Evolutionary conservation across 345 rosid species (phyloP).

Genomic region (Syzygium jambos): DNA sequence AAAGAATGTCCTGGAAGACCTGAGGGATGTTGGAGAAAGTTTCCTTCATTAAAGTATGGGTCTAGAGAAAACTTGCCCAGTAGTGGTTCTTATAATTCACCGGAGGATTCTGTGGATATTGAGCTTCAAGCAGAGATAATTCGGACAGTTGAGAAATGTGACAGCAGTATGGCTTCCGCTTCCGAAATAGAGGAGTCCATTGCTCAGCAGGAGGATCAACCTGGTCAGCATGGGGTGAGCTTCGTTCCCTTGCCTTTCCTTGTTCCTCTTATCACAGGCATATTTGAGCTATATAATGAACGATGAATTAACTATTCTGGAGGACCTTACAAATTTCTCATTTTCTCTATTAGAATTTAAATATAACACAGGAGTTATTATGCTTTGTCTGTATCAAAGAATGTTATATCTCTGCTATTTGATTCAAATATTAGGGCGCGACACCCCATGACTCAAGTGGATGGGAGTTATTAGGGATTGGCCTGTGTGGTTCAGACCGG

Average conservation of each 20-base stretch:
- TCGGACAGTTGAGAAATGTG: not conserved
- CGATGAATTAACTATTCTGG: not conserved
- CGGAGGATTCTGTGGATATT: conserved; percentile 11
- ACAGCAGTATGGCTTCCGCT: conserved; percentile 3
- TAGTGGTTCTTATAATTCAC: conserved; percentile 25
- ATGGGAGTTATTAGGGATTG: not conserved
- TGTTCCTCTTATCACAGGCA: not conserved
- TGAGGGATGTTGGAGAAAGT: conserved; percentile 18
- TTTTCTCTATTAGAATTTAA: accelerated
- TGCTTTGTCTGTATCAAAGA: not conserved
- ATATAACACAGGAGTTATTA: accelerated
- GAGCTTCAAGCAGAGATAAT: conserved; percentile 17
- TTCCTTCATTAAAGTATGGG: conserved; percentile 16
- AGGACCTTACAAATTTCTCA: not conserved
- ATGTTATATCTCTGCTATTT: not conserved
- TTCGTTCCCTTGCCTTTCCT: not conserved
- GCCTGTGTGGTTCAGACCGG: accelerated
- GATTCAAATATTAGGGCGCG: not conserved
- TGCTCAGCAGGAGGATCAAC: conserved; percentile 25
- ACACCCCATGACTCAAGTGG: not conserved
- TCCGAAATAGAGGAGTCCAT: conserved; percentile 5
- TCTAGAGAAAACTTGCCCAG: conserved; percentile 15
- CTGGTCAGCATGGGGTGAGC: conserved; percentile 29
- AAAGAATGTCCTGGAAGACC: conserved; percentile 30
- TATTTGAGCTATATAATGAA: not conserved